Base-by-base conservation (phyloP, 768 basidiomycete genomes). In the Auricularia sp. region DNA sequence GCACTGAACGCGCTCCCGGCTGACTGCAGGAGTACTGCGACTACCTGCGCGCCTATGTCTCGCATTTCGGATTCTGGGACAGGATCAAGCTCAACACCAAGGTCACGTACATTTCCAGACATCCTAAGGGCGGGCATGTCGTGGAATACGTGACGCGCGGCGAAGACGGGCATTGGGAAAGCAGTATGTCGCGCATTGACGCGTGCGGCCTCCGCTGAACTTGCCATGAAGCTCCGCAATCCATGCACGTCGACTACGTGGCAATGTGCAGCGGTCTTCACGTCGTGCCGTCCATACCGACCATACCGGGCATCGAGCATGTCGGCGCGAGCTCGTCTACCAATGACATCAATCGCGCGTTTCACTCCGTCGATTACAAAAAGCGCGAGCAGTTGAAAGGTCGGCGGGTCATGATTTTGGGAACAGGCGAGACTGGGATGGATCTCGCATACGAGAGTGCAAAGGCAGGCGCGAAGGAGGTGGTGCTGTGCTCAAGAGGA, bases 391-490 rank as follows among this genome's bases (percentile, higher is more conserved):
- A 84, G 67, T 73, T 85, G 10, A 56, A 66, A 14, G 79, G 77
- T 33, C 77, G 79, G 67, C 75, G 77, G 29, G 79, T 87, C 24
- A 75, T 86, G 74, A 77, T 87, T 29, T 75, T 86, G 18, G 85
- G 85, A 0, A 82, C 80, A 10, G 85, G 85, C 2, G 85, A 87
- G 71, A 87, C 85, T 4, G 84, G 83, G 2, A 82, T 84, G 81
- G 85, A 87, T 67, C 71, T 87, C 18, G 82, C 79, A 36, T 80
- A 80, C 65, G 80, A 80, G 67, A 73, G 78, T 63, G 78, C 75
- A 6, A 80, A 85, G 68, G 81, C 81, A 0, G 79, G 79, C 2
- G 81, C 83, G 3, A 77, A 78, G 63, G 78, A 83, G 69, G 82
- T 82, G 0, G 78, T 80, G 6, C 73, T 87, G 37, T 85, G 84